Evolutionary conservation across 2,329 filamentous ascomycete genomes (phyloP).

Genomic region (Mycosphaerella sp.): DNA sequence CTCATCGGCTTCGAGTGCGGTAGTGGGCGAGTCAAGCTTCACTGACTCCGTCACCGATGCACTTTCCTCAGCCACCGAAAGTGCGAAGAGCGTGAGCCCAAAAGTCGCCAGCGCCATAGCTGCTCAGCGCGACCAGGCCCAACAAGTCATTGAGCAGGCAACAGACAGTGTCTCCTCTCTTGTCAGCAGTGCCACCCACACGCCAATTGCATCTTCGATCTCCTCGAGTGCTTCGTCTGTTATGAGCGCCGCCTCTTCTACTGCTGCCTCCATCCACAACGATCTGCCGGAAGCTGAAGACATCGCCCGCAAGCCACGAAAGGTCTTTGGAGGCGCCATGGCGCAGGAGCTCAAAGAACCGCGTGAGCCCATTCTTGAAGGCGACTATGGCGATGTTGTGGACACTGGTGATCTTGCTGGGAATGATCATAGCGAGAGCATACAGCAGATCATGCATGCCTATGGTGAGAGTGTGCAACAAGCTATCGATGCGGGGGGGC

Average conservation of each 20-base stretch:
- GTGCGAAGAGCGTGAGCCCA: slow-evolving; percentile 15
- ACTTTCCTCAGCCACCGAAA: slow-evolving; percentile 13
- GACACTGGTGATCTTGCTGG: slow-evolving; percentile 35
- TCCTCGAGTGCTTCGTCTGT: slow-evolving; percentile 26
- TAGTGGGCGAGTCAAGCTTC: slow-evolving; percentile 19
- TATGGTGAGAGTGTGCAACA: slow-evolving; percentile 50
- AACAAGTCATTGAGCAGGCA: slow-evolving; percentile 15
- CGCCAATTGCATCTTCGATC: slow-evolving; percentile 12
- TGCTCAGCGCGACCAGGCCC: slow-evolving; percentile 18
- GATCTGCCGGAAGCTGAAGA: slow-evolving; percentile 15
- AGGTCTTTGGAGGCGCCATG: slow-evolving; percentile 51
- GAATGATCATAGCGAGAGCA: slow-evolving; percentile 45
- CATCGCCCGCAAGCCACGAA: slow-evolving; percentile 29
- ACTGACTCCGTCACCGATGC: slow-evolving; percentile 31
- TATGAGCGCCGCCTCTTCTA: slow-evolving; percentile 28
- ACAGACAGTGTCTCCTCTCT: slow-evolving; percentile 16
- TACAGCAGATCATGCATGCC: slow-evolving; percentile 47
- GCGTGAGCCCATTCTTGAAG: slow-evolving; percentile 45
- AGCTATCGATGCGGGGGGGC: slow-evolving; percentile 50
- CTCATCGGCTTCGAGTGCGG: slow-evolving; percentile 6
- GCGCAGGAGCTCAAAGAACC: slow-evolving; percentile 47
- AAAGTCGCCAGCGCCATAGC: slow-evolving; percentile 26
- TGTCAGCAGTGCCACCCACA: slow-evolving; percentile 9
- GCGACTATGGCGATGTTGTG: slow-evolving; percentile 35
- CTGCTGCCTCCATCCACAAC: slow-evolving; percentile 17